A percentile compares a stretch with the other conserved stretches of the same genome.
Evolutionary conservation across 768 basidiomycete genomes (phyloP).

Genomic region (Termitomyces sp.): DNA sequence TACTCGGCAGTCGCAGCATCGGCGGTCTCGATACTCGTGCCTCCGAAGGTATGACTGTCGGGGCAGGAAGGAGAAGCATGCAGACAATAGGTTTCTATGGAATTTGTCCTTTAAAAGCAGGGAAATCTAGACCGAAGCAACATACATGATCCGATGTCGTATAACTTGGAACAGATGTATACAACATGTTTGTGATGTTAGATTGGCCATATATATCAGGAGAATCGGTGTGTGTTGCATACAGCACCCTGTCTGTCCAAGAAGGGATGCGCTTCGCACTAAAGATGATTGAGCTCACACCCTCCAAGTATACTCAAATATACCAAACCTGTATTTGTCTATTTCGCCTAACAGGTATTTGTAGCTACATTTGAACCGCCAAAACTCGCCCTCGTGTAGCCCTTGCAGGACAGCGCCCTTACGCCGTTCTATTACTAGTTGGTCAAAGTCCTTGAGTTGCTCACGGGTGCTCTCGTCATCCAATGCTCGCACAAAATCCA

Average conservation of each 20-base stretch:
- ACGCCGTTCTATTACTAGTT: conserved; percentile 56
- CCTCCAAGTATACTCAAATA: not conserved
- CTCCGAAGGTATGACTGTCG: conserved; percentile 7
- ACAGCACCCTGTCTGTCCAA: conserved; percentile 93
- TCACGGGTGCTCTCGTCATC: conserved; percentile 48
- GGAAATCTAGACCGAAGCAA: not conserved
- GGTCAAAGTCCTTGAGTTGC: conserved; percentile 65
- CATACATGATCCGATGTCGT: conserved; percentile 87
- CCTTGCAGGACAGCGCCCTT: conserved; percentile 66
- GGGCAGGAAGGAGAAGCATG: conserved; percentile 54
- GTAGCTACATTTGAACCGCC: conserved; percentile 87
- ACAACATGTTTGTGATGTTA: conserved; percentile 58
- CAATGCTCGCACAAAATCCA: conserved; percentile 37
- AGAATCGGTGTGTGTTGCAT: conserved; percentile 67
- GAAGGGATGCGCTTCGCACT: conserved; percentile 74
- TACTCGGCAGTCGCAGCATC: conserved; percentile 41
- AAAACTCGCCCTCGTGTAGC: conserved; percentile 82
- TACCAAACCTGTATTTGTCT: conserved; percentile 72
- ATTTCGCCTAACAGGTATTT: conserved; percentile 81
- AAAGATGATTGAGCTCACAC: conserved; percentile 4
- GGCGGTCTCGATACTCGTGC: conserved; percentile 26
- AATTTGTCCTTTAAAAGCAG: not conserved
- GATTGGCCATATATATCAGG: conserved; percentile 45
- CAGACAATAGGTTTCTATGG: conserved; percentile 81
- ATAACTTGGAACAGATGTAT: conserved; percentile 78